Evolutionary conservation across 2,329 filamentous ascomycete species (phyloP).

Genomic region (Westerdykella aurantiaca): DNA sequence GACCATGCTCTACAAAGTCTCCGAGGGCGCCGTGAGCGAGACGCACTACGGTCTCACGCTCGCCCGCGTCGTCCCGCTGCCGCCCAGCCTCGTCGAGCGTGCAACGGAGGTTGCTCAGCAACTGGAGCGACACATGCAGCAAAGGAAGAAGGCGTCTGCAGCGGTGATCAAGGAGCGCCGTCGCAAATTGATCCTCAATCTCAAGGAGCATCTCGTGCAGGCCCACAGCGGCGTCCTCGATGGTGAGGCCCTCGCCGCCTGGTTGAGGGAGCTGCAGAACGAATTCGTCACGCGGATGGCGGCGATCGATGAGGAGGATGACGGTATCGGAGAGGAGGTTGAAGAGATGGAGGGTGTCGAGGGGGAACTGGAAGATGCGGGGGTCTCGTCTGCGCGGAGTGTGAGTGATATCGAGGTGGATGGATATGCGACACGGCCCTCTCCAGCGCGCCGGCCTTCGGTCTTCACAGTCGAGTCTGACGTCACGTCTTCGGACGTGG

Average conservation of each 20-base stretch:
- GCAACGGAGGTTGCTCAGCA: slow-evolving; percentile 62
- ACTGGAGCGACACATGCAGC: slow-evolving; percentile 54
- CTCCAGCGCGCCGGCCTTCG: slow-evolving; percentile 13
- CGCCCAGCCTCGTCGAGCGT: slow-evolving; percentile 58
- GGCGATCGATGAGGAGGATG: slow-evolving; percentile 50
- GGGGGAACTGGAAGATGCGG: background rate
- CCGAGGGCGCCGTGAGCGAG: slow-evolving; percentile 63
- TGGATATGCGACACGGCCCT: slow-evolving; percentile 3
- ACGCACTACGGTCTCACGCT: slow-evolving; percentile 79
- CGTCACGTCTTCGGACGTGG: slow-evolving; percentile 13
- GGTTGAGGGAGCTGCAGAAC: slow-evolving; percentile 62
- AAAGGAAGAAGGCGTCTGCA: slow-evolving; percentile 54
- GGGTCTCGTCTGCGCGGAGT: slow-evolving; percentile 2
- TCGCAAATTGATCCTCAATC: slow-evolving; percentile 65
- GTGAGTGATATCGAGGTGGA: slow-evolving; percentile 10
- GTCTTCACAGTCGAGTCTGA: slow-evolving; percentile 19
- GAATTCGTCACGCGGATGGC: slow-evolving; percentile 72
- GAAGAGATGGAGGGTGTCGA: slow-evolving; percentile 1
- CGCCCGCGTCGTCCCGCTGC: slow-evolving; percentile 69
- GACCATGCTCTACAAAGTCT: slow-evolving; percentile 83
- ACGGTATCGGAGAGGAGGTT: slow-evolving; percentile 4
- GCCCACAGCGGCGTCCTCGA: slow-evolving; percentile 61
- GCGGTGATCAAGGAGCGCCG: slow-evolving; percentile 56
- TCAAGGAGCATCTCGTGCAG: slow-evolving; percentile 68
- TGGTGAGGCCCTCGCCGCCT: slow-evolving; percentile 56